These are phyloP conservation scores for Populus hybrid DNA, from an alignment of 441 rosid species.

Conservation along the genomic window DNA sequence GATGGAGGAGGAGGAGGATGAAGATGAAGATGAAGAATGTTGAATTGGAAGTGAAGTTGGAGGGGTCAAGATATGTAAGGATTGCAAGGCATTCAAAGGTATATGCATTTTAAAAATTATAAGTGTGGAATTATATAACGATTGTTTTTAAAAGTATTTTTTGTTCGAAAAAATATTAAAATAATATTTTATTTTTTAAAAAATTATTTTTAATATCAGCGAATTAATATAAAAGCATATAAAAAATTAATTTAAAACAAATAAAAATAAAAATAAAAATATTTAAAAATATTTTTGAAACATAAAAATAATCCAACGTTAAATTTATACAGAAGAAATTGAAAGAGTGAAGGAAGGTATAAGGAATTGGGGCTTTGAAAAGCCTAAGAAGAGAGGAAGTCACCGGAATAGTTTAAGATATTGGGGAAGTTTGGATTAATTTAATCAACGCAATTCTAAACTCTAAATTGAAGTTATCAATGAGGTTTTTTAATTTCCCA, in stretches of 20 bases:
- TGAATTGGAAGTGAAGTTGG: conserved; percentile 32
- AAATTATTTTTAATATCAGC: too few species aligned
- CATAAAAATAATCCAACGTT: rapidly evolving
- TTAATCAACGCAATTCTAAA: too few species aligned
- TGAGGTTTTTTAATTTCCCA: too few species aligned
- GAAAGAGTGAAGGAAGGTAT: conserved; percentile 1
- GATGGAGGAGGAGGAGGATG: not conserved
- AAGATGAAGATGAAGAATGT: not conserved
- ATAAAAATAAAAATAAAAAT: too few species aligned
- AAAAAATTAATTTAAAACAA: too few species aligned
- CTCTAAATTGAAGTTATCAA: too few species aligned
- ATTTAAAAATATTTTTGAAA: too few species aligned
- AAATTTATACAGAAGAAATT: not conserved
- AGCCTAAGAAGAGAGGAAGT: conserved; percentile 16
- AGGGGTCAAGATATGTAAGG: not conserved
- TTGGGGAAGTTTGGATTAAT: too few species aligned
- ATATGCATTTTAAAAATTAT: not conserved
- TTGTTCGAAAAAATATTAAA: rapidly evolving
- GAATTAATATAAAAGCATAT: rapidly evolving
- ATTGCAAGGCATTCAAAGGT: conserved; percentile 1
- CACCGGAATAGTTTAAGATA: not conserved
- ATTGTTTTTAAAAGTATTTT: too few species aligned
- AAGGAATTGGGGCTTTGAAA: not conserved
- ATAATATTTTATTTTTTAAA: too few species aligned
- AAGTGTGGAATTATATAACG: rapidly evolving